Evolutionary conservation across 257 asterid genomes (phyloP).

Genomic region (Craterostigma plantagineum): DNA sequence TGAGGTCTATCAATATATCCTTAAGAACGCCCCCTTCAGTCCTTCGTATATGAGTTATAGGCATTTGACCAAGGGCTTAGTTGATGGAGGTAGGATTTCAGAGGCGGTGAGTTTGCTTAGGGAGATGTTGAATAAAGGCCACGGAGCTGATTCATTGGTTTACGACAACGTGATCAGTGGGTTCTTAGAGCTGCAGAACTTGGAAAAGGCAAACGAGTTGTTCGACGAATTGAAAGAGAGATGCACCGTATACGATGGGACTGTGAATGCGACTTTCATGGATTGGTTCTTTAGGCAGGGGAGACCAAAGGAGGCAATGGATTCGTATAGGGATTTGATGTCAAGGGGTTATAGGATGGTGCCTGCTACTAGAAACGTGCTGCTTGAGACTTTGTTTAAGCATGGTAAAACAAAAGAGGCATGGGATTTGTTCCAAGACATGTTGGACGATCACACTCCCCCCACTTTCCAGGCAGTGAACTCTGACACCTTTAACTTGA

Average conservation of each 20-base stretch:
- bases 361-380: constrained; percentile 59
- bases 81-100: constrained; percentile 31
- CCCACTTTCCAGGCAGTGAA: constrained; percentile 77
- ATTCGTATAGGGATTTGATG: constrained; percentile 55
- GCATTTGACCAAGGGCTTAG: constrained; percentile 65
- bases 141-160: constrained; percentile 84
- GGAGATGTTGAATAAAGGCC: constrained; percentile 76
- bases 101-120: constrained; percentile 50
- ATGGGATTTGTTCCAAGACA: constrained; percentile 51
- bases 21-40: constrained; percentile 57
- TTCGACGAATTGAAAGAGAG: constrained; percentile 80
- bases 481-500: constrained; percentile 63
- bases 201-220: constrained; percentile 60
- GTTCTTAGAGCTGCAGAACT: constrained; percentile 39
- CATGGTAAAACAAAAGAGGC: constrained; percentile 70
- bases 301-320: constrained; percentile 66
- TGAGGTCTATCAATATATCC: constrained; percentile 28
- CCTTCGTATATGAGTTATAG: constrained; percentile 69
- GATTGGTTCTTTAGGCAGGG: constrained; percentile 80
- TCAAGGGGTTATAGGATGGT: constrained; percentile 46
- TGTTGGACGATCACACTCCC: constrained; percentile 88
- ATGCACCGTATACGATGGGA: constrained; percentile 68
- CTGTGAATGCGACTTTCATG: constrained; percentile 74
- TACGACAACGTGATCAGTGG: constrained; percentile 71
- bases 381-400: constrained; percentile 53